Evolutionary conservation across 495 filamentous ascomycete species (phyloP), one percentile per base, ranked within the genome.

Genomic region (Alectoria sarmentosa): DNA sequence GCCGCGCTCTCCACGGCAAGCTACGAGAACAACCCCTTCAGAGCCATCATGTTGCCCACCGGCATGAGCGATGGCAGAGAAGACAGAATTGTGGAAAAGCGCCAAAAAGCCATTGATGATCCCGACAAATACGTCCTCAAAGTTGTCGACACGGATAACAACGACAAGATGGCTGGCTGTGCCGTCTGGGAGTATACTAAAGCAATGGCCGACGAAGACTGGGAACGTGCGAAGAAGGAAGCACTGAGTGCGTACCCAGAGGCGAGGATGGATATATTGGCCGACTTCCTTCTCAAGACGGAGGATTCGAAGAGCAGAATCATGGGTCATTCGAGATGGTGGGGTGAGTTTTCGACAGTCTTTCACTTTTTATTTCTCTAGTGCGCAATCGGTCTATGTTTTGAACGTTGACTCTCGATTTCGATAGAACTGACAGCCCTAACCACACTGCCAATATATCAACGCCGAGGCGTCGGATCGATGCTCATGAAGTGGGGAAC

Each of bases 401-500:
- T 48, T 48, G 15, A 54, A 2, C 19, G 19, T 28, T 56, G 21
- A 65, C 21, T 3, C 8, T 23, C 1, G 10, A 14, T 14, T 11
- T 42, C 10, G 10, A 10, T 34, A 62, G 65, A 62, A 46, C 26
- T 62, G n/a, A 9, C 4, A 0, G 26, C 65, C 10, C 34, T 62
- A 13, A 49, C 23, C 19, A 62, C 60, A 34, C 37, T 62, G 13
- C 65, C 60, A 28, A 19, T 17, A 2, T 62, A 57, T 39, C 48
- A 66, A 54, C n/a, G 65, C n/a, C 49, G 48, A 38, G 59, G 65
- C 26, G 26, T 62, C 7, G 65, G 65, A 3, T 57, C 59, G 23
- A 46, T 62, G 54, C 30, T 62, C 48, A 58, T 66, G 49, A 42
- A n/a, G 57, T 66, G 65, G 65, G 65, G 65, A 26, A 46, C 19